Evolutionary conservation across 78 protist genomes (phyloP).

Genomic region (Cavenderia fasciculata): DNA sequence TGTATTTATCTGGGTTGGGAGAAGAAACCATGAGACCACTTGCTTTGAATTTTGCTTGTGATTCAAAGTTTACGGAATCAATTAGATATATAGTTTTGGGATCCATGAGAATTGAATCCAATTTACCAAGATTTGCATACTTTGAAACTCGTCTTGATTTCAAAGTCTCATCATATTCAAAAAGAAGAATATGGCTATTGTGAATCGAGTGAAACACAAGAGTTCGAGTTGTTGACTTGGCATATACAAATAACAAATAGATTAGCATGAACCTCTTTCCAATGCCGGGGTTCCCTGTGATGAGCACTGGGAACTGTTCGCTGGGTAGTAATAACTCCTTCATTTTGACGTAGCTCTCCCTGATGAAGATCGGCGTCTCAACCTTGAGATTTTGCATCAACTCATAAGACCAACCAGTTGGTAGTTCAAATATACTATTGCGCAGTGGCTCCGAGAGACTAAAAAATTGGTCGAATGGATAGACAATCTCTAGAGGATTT

Average conservation of each 20-base stretch:
- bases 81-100: constrained; percentile 10
- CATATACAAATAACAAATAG: neutral
- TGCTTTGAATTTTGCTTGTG: neutral
- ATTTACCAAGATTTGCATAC: neutral
- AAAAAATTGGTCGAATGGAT: constrained; percentile 1
- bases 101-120: neutral
- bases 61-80: neutral
- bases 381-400: neutral
- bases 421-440: neutral
- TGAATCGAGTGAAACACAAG: constrained; percentile 1
- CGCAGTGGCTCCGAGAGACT: neutral
- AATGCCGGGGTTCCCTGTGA: constrained; percentile 27
- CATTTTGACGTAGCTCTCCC: constrained; percentile 5
- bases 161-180: neutral
- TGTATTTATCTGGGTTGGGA: constrained; percentile 26
- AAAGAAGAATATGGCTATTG: neutral
- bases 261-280: constrained; percentile 12
- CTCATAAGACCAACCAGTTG: neutral
- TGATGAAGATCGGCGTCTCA: constrained; percentile 10
- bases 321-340: neutral
- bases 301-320: neutral
- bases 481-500: no score
- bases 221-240: neutral
- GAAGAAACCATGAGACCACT: constrained; percentile 16
- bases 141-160: neutral